A percentile compares a stretch with the other conserved stretches of the same genome.
Conservation (phyloP, 805 yeast genomes). For the Nakazawaea peltata region DNA sequence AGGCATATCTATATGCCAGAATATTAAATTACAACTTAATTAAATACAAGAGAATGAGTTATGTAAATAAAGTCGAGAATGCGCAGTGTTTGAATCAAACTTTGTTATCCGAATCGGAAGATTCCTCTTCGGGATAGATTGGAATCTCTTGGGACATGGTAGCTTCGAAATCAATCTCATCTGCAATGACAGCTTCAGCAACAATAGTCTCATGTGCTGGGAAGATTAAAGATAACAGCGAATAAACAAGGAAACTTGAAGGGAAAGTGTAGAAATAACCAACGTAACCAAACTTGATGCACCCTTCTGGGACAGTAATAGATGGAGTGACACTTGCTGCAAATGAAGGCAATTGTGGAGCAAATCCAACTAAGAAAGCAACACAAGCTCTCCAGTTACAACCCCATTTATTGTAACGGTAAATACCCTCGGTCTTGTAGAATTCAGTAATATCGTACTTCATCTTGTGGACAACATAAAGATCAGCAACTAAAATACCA, state of each 20-base stretch:
- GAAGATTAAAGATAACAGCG: slow-evolving; percentile 14
- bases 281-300: slow-evolving; percentile 8
- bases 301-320: slow-evolving; percentile 9
- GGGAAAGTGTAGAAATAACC: slow-evolving; percentile 8
- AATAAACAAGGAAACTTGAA: slow-evolving; percentile 20
- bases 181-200: slow-evolving; percentile 2
- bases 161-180: slow-evolving; percentile 4
- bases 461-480: slow-evolving; percentile 21
- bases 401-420: slow-evolving; percentile 14
- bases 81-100: no score
- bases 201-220: slow-evolving; percentile 14
- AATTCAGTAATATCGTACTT: slow-evolving; percentile 20
- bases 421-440: slow-evolving; percentile 13
- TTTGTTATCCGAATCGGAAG: no score
- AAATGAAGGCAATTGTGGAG: slow-evolving; percentile 15
- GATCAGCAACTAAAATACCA: slow-evolving; percentile 15
- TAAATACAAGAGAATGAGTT: no score
- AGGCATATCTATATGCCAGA: no score
- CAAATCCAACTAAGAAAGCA: slow-evolving; percentile 12
- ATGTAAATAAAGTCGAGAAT: no score
- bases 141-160: slow-evolving; percentile 4
- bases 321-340: slow-evolving; percentile 11
- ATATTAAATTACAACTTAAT: no score
- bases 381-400: slow-evolving; percentile 14
- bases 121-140: not conserved